Evolutionary conservation across 148 eudicot species (phyloP), one percentile per base, ranked within the genome.

Genomic region (Selenicereus undatus): DNA sequence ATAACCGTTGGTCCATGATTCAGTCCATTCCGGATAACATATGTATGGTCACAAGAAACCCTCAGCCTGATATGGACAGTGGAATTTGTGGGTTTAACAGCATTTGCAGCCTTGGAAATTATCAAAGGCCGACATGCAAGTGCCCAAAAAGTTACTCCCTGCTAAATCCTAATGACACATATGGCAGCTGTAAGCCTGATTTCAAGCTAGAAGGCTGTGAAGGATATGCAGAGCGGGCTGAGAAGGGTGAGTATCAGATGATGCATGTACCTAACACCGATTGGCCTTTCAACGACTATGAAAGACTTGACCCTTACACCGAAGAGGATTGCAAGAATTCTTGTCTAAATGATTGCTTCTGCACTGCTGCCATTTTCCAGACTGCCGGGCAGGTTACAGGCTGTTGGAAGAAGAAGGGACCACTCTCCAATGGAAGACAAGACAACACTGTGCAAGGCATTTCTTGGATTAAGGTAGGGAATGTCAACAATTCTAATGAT

Each of bases 51-150:
- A 58, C 80, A 12, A 9, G 8, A 29, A 71, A 76, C 36, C 1
- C 71, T 26, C 29, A 1, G 6, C 79, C 75, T 48, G 48, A 0
- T 7, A 0, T 39, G 7, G 91, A 78, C 18, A 82, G 87, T 1
- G 92, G 93, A 29, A 83, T 85, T 54, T 92, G 96, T 74, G 96
- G 96, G 72, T 90, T 69, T 51, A 92, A 92, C 81, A 89, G 83
- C 80, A 80, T 89, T 18, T 91, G 95, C 83, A 76, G 64, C 24
- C 73, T 89, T 9, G 86, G 71, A 52, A 39, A 30, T 1, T 71
- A 81, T 76, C 24, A 66, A 11, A 90, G 87, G 80, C 93, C 89
- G 2, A 65, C 3, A 2, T 90, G 93, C 78, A 12, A 42, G 11
- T 91, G 95, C 77, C 95, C 92, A 0, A 65, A 29, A 22, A 48